Percentiles rank a stretch among this genome's conserved stretches.
Conservation (phyloP, 139 green algal genomes). For the Picocystis salinarum region DNA sequence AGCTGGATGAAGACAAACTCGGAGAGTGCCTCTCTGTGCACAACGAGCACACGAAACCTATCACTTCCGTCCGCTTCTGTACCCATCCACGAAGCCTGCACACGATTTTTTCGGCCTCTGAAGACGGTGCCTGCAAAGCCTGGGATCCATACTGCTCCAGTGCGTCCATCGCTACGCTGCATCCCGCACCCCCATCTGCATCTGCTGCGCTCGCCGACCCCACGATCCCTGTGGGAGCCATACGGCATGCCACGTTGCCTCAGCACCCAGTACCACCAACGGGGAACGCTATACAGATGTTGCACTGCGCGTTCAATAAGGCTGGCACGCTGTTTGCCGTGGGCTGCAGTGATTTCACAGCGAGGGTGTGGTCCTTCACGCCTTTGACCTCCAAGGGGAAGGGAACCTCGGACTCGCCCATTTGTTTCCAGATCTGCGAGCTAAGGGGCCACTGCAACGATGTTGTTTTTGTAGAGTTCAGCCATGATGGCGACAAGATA, state of each 20-base stretch:
- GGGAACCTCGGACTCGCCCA: conserved; percentile 10
- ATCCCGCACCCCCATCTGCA: too few species aligned
- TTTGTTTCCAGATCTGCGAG: conserved; percentile 8
- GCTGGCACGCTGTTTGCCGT: conserved; percentile 1
- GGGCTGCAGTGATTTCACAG: neutral
- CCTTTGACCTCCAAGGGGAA: too few species aligned
- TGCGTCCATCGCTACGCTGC: too few species aligned
- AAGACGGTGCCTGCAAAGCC: conserved; percentile 32
- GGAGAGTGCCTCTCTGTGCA: neutral
- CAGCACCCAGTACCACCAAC: conserved; percentile 1
- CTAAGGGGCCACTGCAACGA: conserved; percentile 40
- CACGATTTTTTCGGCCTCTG: neutral
- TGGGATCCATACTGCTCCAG: conserved; percentile 32
- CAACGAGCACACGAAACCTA: neutral
- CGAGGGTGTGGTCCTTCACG: neutral
- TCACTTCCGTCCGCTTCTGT: neutral
- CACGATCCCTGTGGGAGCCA: too few species aligned
- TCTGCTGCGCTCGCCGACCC: too few species aligned
- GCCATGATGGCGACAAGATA: conserved; percentile 25
- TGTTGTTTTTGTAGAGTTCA: conserved; percentile 43
- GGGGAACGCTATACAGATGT: conserved; percentile 4
- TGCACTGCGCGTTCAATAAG: neutral
- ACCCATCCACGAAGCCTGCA: neutral
- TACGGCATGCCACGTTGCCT: conserved; percentile 12
- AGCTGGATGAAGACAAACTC: conserved; percentile 16